Base-by-base conservation (phyloP, 2,329 filamentous ascomycete genomes). In the Alternaria brassicae region DNA sequence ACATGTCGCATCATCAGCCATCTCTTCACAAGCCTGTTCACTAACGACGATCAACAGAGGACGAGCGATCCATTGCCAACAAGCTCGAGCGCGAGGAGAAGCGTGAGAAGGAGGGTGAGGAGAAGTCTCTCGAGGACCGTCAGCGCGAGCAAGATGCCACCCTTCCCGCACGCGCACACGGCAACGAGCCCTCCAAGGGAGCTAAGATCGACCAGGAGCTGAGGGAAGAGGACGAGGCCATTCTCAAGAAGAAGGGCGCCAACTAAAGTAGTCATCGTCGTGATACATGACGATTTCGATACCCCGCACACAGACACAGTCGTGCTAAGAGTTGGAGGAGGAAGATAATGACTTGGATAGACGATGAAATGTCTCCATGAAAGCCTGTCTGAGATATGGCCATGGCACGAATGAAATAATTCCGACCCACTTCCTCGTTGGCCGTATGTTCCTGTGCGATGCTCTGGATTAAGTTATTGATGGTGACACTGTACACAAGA, bases 171-270 rank as follows among this genome's bases (percentile, higher is more conserved):
- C 85, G 79, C 67, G 73, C 83, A 64, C 89, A 93, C 72, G 89
- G 89, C 60, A 92, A 92, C 74, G 84, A 92, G 79, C 90, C 90
- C 2, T 90, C 87, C 19, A 86, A 82, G 71, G 90, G 90, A 17
- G 90, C 90, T 23, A 85, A 90, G 82, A 84, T 92, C 57, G 90
- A 93, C 75, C 85, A 90, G 58, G 75, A 90, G 77, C 67, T 93
- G 45, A 81, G 85, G 71, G 85, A 86, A 4, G 90, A 92, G 70
- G 90, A 93, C 59, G 85, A 90, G 71, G 86, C 84, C 65, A 79
- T 84, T 53, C 71, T 92, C 61, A 84, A 81, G 79, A 84, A 82
- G 75, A 91, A 91, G 83, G 85, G 86, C 54, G 56, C 56, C 39
- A 68, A 69, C 65, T 49, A 68, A 66, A 52, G 39, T 58, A 51